phyloP scores from a whole-genome alignment of 306 rosid genomes.

The Cucumis sativus region Cucumber_9930_V3 NC_026655.2:2904501-2905000 shows the following conservation, averaged over 20 bases:
- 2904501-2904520: too few relatives aligned
- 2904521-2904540: too few relatives aligned
- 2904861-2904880: conserved; percentile 27
- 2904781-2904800: not conserved
- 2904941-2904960: conserved; percentile 83
- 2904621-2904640: not conserved
- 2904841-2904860: conserved; percentile 26
- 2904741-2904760: not conserved
- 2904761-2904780: not conserved
- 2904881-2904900: conserved; percentile 25
- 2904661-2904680: not conserved
- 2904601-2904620: not conserved
- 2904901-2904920: conserved; percentile 25
- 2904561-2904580: not conserved
- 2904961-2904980: conserved; percentile 70
- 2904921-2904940: conserved; percentile 27
- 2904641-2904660: not conserved
- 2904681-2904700: not conserved
- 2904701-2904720: not conserved
- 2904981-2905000: conserved; percentile 78
- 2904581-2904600: not conserved
- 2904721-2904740: not conserved
- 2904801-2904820: not conserved
- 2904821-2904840: conserved; percentile 7
- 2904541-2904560: too few relatives aligned